These are phyloP conservation scores for Volvariella surrecta DNA, from an alignment of 1,284 basidiomycete species.

Conservation along the genomic window DNA sequence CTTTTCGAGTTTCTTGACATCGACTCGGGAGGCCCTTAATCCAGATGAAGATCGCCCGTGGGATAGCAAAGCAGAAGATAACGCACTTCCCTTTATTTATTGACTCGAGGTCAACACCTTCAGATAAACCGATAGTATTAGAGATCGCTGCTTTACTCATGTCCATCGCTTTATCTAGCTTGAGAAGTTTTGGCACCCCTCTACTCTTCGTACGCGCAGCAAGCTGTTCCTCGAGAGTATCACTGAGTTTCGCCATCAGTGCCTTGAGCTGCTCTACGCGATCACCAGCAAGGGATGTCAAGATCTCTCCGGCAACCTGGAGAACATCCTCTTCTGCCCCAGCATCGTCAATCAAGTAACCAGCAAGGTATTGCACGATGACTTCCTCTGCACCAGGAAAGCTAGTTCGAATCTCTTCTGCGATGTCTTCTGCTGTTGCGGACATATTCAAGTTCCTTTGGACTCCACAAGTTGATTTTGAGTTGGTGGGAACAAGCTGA, in stretches of 20 bases:
- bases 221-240: slow-evolving; percentile 59
- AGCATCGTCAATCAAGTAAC: slow-evolving; percentile 89
- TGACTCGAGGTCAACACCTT: slow-evolving; percentile 89
- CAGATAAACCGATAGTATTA: slow-evolving; percentile 75
- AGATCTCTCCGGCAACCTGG: slow-evolving; percentile 68
- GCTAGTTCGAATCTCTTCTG: slow-evolving; percentile 68
- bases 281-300: slow-evolving; percentile 61
- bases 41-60: neutral
- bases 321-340: slow-evolving; percentile 88
- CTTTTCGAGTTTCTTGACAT: slow-evolving; percentile 97
- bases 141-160: slow-evolving; percentile 86
- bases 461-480: neutral
- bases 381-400: slow-evolving; percentile 91
- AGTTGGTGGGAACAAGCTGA: too few species aligned
- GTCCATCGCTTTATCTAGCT: slow-evolving; percentile 91
- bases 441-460: neutral
- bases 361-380: slow-evolving; percentile 88
- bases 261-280: slow-evolving; percentile 46
- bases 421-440: slow-evolving; percentile 46
- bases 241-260: slow-evolving; percentile 61
- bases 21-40: slow-evolving; percentile 83
- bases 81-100: slow-evolving; percentile 91
- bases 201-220: slow-evolving; percentile 48
- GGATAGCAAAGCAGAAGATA: neutral
- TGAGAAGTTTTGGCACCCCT: slow-evolving; percentile 53